Evolutionary conservation across 768 basidiomycete species (phyloP), one percentile per base, ranked within the genome.

Genomic region (Trametes cingulata): DNA sequence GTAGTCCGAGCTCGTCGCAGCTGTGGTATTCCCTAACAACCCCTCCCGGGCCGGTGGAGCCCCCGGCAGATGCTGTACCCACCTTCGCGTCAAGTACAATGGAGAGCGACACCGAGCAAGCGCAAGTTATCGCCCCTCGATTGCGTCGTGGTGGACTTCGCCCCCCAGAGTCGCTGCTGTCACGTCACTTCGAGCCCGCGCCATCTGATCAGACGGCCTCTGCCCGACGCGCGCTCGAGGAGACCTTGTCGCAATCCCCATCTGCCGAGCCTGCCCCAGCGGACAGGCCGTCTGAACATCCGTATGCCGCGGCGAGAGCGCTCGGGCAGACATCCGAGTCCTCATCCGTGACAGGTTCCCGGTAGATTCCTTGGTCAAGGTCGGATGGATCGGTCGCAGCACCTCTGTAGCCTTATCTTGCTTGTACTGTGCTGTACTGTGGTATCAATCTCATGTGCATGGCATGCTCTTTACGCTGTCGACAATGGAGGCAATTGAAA

Each of bases 61-160:
- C 52, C 4, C 19, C 52, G 8, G n/a, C 58, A 19, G 12, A 27
- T 19, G 24, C 50, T 2, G 24, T 52, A 10, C 50, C 55, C 40
- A 29, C 52, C 43, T 15, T 22, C 48, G n/a, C 20, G 5, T 39
- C 65, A 5, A 55, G 19, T 19, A 42, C 41, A 12, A 29, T 45
- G 14, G 65, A 67, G 8, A 24, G 41, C 25, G 52, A 57, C 17
- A 46, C 42, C n/a, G 65, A 64, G 15, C 29, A 63, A 10, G 58
- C 63, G 15, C 63, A 58, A 17, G 62, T 60, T 14, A 47, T 67
- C 51, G 62, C 64, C 5, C 85, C 87, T 4, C 81, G 86, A 41
- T 73, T 89, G 42, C 82, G 88, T 48, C 82, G 88, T 2, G 86
- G 88, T n/a, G 85, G 86, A 2, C 68, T 89, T 5, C 81, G 83